Evolutionary conservation across 75 land plant species (phyloP).

Genomic region (Picea sitchensis): DNA sequence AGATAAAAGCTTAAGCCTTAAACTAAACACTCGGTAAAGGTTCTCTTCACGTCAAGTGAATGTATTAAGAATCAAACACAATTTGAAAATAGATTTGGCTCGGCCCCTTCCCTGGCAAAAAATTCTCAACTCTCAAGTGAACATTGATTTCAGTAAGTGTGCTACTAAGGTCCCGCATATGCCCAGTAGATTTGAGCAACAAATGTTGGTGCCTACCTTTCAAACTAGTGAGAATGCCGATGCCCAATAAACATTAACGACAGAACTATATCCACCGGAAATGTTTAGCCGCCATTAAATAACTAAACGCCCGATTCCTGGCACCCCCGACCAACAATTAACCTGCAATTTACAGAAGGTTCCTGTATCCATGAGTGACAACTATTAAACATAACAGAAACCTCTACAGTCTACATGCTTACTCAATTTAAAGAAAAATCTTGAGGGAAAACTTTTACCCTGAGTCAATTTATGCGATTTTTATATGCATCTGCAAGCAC

Average conservation of each 20-base stretch:
- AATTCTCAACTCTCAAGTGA: neutral
- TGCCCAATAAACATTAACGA: neutral
- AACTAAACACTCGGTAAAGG: neutral
- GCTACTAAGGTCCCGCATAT: neutral
- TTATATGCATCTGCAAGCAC: no score
- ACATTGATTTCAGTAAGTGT: neutral
- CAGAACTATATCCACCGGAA: no score
- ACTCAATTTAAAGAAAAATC: no score
- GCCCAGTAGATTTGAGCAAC: neutral
- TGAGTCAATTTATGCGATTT: no score
- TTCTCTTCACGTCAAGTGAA: neutral
- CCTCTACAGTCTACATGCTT: no score
- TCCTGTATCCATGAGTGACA: no score
- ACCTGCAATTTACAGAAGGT: no score
- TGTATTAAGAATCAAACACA: neutral
- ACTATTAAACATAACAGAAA: no score
- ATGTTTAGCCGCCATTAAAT: no score
- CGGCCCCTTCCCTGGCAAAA: neutral
- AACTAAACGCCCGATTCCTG: no score
- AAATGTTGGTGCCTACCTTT: neutral
- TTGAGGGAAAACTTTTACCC: no score
- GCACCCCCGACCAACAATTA: no score
- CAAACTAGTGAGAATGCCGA: neutral
- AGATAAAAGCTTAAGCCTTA: neutral
- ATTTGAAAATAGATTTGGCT: neutral